These are phyloP conservation scores for Nitzschia sp. DNA, from an alignment of 108 stramenopile species.

Conservation along the genomic window DNA sequence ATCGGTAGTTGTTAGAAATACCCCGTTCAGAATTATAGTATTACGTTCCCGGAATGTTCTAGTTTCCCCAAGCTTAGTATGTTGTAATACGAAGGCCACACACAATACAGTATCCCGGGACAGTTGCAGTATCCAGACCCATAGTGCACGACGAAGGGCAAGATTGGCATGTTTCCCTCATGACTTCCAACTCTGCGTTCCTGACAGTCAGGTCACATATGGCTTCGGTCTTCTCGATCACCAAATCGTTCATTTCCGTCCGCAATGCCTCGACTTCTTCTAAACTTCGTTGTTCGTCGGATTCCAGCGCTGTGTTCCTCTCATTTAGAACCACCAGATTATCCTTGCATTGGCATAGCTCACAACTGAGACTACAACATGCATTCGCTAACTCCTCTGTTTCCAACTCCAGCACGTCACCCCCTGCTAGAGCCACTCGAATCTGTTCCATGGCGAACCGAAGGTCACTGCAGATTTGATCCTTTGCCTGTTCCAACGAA, in stretches of 20 bases:
- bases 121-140: background rate
- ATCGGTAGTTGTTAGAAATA: too few relatives aligned
- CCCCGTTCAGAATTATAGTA: too few relatives aligned
- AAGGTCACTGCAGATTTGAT: background rate
- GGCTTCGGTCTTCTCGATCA: background rate
- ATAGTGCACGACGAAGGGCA: background rate
- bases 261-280: background rate
- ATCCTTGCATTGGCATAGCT: background rate
- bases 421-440: background rate
- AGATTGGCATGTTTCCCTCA: background rate
- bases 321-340: background rate
- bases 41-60: too few relatives aligned
- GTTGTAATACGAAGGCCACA: background rate
- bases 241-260: background rate
- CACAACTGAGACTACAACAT: background rate
- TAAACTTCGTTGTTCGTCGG: background rate
- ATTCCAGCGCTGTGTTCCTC: background rate
- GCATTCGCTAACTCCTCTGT: background rate
- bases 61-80: too few relatives aligned
- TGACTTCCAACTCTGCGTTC: constrained; percentile 1
- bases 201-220: background rate
- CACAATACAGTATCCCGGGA: background rate
- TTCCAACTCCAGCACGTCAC: background rate
- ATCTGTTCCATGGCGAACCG: background rate
- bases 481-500: too few relatives aligned